A percentile compares a stretch with the other conserved stretches of the same genome.
Conservation (phyloP, 768 basidiomycete genomes). For the Pholiota conissans region DNA sequence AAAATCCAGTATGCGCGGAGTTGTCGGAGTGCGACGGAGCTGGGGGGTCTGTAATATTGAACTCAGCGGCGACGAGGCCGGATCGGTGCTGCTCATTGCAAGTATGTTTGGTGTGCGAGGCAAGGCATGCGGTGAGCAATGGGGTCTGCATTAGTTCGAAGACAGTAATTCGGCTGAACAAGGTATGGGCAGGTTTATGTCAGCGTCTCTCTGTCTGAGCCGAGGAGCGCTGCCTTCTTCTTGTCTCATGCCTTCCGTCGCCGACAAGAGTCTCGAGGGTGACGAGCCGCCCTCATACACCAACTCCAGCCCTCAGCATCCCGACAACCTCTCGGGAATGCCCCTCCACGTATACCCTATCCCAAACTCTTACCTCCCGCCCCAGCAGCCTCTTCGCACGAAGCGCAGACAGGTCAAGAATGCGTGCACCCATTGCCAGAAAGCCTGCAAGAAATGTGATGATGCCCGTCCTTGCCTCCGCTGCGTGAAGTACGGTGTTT, state of each 20-base stretch:
- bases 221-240: slow-evolving; percentile 19
- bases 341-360: slow-evolving; percentile 75
- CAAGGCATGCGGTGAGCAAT: slow-evolving; percentile 12
- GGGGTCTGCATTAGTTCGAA: slow-evolving; percentile 8
- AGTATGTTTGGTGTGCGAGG: slow-evolving; percentile 8
- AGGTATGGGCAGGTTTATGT: slow-evolving; percentile 17
- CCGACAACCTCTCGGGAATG: slow-evolving; percentile 51
- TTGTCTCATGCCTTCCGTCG: slow-evolving; percentile 33
- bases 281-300: slow-evolving; percentile 33
- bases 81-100: slow-evolving; percentile 10
- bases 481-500: slow-evolving; percentile 87
- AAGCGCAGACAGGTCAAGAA: slow-evolving; percentile 91
- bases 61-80: slow-evolving; percentile 4
- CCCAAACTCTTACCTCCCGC: slow-evolving; percentile 44
- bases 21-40: slow-evolving; percentile 17
- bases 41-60: slow-evolving; percentile 1
- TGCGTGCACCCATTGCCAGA: slow-evolving; percentile 88
- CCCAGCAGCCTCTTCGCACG: slow-evolving; percentile 50
- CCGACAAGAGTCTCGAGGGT: slow-evolving; percentile 31
- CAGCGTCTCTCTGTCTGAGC: slow-evolving; percentile 16
- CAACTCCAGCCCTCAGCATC: slow-evolving; percentile 33
- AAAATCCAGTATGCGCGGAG: slow-evolving; percentile 17
- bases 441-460: slow-evolving; percentile 91
- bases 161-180: slow-evolving; percentile 19
- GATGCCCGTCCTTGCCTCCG: slow-evolving; percentile 90